Base-by-base conservation (phyloP, 805 yeast species). In the Zygosaccharomyces rouxii region DNA sequence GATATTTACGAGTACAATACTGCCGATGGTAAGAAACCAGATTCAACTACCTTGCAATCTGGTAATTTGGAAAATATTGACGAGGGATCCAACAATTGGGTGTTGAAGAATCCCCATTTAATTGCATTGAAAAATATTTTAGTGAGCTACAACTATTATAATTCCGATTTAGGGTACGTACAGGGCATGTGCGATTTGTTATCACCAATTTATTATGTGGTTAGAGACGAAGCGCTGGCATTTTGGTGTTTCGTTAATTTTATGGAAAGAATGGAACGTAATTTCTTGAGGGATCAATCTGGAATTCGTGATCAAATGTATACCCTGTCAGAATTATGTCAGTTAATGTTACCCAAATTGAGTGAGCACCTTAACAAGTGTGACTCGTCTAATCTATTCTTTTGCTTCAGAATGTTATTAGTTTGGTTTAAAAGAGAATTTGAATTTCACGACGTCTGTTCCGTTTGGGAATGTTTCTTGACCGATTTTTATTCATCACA, bases 121-220 rank as follows among this genome's bases (percentile, higher is more conserved):
- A 74, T 79, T 51, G 76, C 71, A 44, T 69, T 94, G 70, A 77
- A 88, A 56, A 89, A 86, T 57, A 85, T 94, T 52, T 72, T 94
- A 35, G 74, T 89, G 48, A 87, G 97, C 0, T 92, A 85, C 60
- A 92, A 94, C 64, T 89, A 86, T 66, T 77, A 83, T 64, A 90
- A 94, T 65, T 74, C 72, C 40, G 84, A 89, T 56, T 69, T 94
- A 56, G 99, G 99, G 0, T 94, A 94, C 61, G 96, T 94, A 16
- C 99, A 94, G 70, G 99, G 99, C 1, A 94, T 94, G 99, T 81
- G 94, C 7, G 99, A 94, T 66, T 71, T 94, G 44, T 71, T 94
- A 31, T 85, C 97, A 0, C 97, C 97, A 0, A 68, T 94, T 2
- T 94, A 89, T 64, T 79, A 76, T 46, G 68, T 73, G 7, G 53